Evolutionary conservation across 495 filamentous ascomycete species (phyloP), one percentile per base, ranked within the genome.

Genomic region (Annulohypoxylon nitens): DNA sequence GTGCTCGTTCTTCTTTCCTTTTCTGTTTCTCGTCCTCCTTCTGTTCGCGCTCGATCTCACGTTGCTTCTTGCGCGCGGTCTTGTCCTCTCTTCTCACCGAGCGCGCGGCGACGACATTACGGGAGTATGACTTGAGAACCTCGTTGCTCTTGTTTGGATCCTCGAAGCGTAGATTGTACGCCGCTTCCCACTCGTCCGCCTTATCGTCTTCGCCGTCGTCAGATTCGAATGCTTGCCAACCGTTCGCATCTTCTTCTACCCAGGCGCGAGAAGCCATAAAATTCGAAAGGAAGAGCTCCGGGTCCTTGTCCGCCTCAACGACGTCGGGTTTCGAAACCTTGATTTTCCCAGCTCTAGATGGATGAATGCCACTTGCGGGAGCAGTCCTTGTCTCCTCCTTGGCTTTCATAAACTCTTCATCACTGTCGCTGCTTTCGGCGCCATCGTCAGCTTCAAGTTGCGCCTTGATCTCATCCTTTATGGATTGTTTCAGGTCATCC

Each of bases 91-190:
- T 86, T 53, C 96, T 88, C 39, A 97, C 95, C 2, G 94, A 94
- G 50, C 92, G 90, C 50, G 89, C 89, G 47, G 90, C 90, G 45
- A 91, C 91, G 30, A 92, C 85, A 77, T 97, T 93, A 88, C 96
- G 90, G 62, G 94, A 90, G 80, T 97, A 95, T 9, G 95, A 93
- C 69, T 90, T 89, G 2, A 98, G 79, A 59, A 91, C 89, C 76
- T 97, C 93, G 72, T 97, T 97, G 68, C 91, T 87, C 70, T 90
- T 91, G 73, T 85, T 86, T 0, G 96, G 94, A 74, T 99, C 92
- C 76, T 99, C 96, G 75, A 99, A 99, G 25, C 96, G 92, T 80
- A 97, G 84, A 80, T 99, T 99, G 83, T 97, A 99, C n/a, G 94
- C 95, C 61, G 91, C 87, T 79, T 99, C 96, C 72, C 94, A 94